Evolutionary conservation across 2,329 filamentous ascomycete genomes (phyloP).

Genomic region (Aspergillus sp.): DNA sequence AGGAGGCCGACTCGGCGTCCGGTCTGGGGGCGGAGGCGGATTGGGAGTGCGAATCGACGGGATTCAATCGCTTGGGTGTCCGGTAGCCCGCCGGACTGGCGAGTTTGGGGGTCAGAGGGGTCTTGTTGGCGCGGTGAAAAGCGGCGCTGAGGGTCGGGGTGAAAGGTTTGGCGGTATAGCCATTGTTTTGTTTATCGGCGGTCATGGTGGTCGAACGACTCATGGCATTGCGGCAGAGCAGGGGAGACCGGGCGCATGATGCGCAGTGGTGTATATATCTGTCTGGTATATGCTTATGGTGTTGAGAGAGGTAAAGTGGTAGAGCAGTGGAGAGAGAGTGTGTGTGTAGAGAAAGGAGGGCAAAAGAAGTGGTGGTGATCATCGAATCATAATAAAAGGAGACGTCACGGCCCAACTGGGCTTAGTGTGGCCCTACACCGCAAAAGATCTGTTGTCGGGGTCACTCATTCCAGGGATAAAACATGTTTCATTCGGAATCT

Average conservation of each 20-base stretch:
- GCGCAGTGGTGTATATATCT: conserved; percentile 14
- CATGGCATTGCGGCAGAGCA: conserved; percentile 43
- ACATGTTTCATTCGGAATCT: not conserved
- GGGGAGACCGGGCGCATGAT: conserved; percentile 31
- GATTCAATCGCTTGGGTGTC: conserved; percentile 29
- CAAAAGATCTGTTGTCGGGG: not conserved
- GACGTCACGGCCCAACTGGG: no score
- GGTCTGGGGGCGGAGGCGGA: conserved; percentile 32
- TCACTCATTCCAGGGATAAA: not conserved
- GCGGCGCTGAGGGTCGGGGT: conserved; percentile 67
- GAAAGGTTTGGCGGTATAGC: conserved; percentile 55
- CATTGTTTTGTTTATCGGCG: conserved; percentile 52
- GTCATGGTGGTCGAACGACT: conserved; percentile 46
- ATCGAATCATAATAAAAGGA: no score
- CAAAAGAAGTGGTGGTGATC: no score
- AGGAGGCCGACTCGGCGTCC: conserved; percentile 52
- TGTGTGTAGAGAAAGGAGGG: no score
- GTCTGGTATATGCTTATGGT: no score
- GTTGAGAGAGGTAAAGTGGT: no score
- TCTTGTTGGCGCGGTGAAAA: conserved; percentile 54
- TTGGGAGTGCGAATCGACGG: conserved; percentile 22
- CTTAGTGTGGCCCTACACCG: no score
- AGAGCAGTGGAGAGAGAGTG: no score
- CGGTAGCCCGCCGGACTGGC: conserved; percentile 40
- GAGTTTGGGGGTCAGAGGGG: conserved; percentile 60